phyloP scores from a whole-genome alignment of 169 alveolate genomes.

The Amoebophrya sp. region DNA sequence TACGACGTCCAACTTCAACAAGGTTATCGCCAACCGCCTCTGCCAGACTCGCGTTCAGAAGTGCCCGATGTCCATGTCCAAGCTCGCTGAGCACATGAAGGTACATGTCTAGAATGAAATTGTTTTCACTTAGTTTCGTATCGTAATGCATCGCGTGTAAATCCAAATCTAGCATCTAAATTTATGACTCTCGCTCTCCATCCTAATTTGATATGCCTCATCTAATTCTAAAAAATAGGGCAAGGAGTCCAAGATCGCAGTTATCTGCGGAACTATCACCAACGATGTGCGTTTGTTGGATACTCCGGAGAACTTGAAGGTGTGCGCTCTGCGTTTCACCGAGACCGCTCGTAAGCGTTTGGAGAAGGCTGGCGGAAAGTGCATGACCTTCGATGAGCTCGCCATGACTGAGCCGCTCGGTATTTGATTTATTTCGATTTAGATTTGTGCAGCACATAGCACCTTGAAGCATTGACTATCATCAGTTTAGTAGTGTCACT shows the following conservation, averaged over 20 bases:
- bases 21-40: slow-evolving; percentile 81
- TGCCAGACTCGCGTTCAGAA: slow-evolving; percentile 81
- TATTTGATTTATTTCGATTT: neutral
- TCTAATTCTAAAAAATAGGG: slow-evolving; percentile 35
- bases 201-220: no score
- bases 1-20: slow-evolving; percentile 83
- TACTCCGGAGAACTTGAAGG: slow-evolving; percentile 74
- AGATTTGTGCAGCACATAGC: neutral
- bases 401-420: slow-evolving; percentile 77
- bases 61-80: slow-evolving; percentile 88
- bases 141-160: neutral
- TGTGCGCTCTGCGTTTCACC: slow-evolving; percentile 92
- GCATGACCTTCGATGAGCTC: slow-evolving; percentile 93
- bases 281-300: slow-evolving; percentile 77
- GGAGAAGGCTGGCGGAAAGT: slow-evolving; percentile 92
- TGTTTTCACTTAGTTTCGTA: neutral
- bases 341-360: slow-evolving; percentile 95
- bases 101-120: neutral
- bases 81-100: slow-evolving; percentile 76
- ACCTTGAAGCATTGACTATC: neutral
- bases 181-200: slow-evolving; percentile 29
- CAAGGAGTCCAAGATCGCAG: slow-evolving; percentile 83
- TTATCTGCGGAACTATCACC: slow-evolving; percentile 92
- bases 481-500: neutral
- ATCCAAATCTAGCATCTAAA: no score